Percentiles rank a stretch among this genome's conserved stretches.
Conservation (phyloP, 371 early-diverging fungal genomes). For the Zopfochytrium polystomum region DNA sequence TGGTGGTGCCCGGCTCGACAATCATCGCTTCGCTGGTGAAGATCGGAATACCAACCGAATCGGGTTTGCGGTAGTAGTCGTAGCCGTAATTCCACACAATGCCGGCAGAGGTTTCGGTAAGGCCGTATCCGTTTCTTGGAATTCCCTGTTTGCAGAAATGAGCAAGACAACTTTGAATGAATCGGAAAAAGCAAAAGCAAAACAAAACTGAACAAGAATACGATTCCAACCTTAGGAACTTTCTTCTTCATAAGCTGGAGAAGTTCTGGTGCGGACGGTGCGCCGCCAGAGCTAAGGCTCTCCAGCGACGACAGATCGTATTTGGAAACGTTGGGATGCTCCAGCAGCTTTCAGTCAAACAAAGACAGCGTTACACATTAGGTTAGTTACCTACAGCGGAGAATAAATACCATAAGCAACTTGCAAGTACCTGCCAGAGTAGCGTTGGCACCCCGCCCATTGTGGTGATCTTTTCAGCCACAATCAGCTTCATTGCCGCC, state of each 20-base stretch:
- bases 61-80: constrained; percentile 20
- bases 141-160: background rate
- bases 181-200: background rate
- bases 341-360: constrained; percentile 11
- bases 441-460: constrained; percentile 26
- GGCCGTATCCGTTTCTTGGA: constrained; percentile 19
- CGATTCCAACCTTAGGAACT: background rate
- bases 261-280: constrained; percentile 16
- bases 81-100: constrained; percentile 9
- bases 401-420: background rate
- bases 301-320: constrained; percentile 15
- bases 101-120: constrained; percentile 23
- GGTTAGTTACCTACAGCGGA: background rate
- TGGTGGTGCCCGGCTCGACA: constrained; percentile 6
- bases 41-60: constrained; percentile 16
- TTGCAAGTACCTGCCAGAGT: constrained; percentile 13
- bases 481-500: constrained; percentile 19
- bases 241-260: background rate
- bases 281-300: constrained; percentile 17
- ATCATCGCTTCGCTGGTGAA: constrained; percentile 13
- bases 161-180: background rate
- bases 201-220: no score
- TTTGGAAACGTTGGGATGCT: constrained; percentile 24
- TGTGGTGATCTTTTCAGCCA: constrained; percentile 18
- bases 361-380: background rate